These are phyloP conservation scores for Serendipita sp. DNA, from an alignment of 768 basidiomycete genomes.

Conservation along the genomic window DNA sequence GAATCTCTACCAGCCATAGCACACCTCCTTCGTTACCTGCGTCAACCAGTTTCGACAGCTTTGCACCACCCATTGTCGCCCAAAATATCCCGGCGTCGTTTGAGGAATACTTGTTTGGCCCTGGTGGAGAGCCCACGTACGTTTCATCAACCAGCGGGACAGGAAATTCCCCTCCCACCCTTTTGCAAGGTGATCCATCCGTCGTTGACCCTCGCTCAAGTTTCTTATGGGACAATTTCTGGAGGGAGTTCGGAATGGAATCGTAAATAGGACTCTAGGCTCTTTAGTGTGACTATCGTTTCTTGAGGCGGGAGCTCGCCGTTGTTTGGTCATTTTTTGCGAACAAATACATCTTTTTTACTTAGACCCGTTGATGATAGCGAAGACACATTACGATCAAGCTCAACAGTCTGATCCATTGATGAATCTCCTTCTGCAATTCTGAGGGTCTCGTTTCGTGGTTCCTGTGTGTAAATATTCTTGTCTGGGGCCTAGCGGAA, in stretches of 20 bases:
- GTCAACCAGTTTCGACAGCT: too few relatives aligned
- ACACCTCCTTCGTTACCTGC: too few relatives aligned
- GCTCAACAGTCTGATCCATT: conserved; percentile 6
- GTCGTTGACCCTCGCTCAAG: too few relatives aligned
- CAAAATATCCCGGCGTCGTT: too few relatives aligned
- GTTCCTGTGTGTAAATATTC: not conserved
- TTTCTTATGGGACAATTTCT: not conserved
- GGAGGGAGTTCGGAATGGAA: not conserved
- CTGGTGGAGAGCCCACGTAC: too few relatives aligned
- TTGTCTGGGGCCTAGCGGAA: not conserved
- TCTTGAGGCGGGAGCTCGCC: not conserved
- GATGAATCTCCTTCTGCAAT: conserved; percentile 5
- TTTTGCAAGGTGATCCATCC: too few relatives aligned
- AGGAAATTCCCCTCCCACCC: too few relatives aligned
- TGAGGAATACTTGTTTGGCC: too few relatives aligned
- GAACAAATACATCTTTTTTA: not conserved
- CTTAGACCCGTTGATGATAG: conserved; percentile 6
- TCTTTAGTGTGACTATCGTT: not conserved
- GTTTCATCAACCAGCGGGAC: too few relatives aligned
- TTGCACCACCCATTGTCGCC: too few relatives aligned
- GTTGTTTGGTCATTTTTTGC: not conserved
- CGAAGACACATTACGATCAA: conserved; percentile 6
- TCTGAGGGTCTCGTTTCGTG: not conserved
- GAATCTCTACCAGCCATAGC: too few relatives aligned
- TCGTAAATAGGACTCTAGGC: not conserved